These are phyloP conservation scores for Xenoacremonium recifei DNA, from an alignment of 2,329 filamentous ascomycete genomes.

Conservation along the genomic window DNA sequence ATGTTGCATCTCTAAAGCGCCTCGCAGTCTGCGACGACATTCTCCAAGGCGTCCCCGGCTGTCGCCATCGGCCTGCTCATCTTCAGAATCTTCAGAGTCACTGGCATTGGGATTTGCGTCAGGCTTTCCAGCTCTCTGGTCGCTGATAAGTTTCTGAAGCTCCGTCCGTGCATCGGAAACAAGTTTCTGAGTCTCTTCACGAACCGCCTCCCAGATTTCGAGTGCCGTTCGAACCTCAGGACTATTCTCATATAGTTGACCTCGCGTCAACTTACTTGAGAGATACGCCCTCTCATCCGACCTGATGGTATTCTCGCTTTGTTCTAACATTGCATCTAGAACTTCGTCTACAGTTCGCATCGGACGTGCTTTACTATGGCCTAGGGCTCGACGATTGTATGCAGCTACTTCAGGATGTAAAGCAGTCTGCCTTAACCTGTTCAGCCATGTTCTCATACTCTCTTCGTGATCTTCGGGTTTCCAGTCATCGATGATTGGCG, in stretches of 20 bases:
- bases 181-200: constrained; percentile 46
- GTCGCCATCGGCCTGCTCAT: constrained; percentile 33
- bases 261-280: constrained; percentile 61
- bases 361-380: constrained; percentile 60
- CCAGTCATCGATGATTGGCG: constrained; percentile 62
- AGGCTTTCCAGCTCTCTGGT: constrained; percentile 10
- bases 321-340: constrained; percentile 86
- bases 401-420: constrained; percentile 81
- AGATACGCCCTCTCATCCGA: constrained; percentile 68
- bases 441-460: constrained; percentile 77
- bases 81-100: constrained; percentile 27
- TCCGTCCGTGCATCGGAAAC: constrained; percentile 65
- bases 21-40: constrained; percentile 63
- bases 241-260: constrained; percentile 78
- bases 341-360: constrained; percentile 84
- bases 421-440: constrained; percentile 75
- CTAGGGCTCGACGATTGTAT: constrained; percentile 62
- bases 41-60: constrained; percentile 48
- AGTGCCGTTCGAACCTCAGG: constrained; percentile 67
- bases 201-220: constrained; percentile 63
- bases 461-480: constrained; percentile 63
- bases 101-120: constrained; percentile 4
- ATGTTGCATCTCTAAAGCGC: constrained; percentile 76
- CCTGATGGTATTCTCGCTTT: constrained; percentile 67
- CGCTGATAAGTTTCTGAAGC: constrained; percentile 49